Evolutionary conservation across 768 basidiomycete species (phyloP).

Genomic region (Royoungia palumana): DNA sequence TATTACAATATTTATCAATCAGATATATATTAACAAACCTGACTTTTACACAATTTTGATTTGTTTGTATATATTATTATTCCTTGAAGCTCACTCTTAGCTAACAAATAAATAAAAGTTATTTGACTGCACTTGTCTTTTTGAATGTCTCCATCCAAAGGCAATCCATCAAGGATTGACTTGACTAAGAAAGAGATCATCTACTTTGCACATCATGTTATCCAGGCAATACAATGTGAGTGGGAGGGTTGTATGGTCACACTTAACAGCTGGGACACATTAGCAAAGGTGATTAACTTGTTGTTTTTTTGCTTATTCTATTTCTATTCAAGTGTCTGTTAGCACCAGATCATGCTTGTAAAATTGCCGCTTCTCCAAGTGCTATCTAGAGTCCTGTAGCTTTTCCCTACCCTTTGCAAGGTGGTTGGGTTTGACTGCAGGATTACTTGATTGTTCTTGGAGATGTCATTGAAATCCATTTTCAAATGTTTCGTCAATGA

Average conservation of each 20-base stretch:
- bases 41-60: background rate
- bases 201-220: conserved; percentile 21
- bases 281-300: conserved; percentile 28
- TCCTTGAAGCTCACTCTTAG: background rate
- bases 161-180: conserved; percentile 13
- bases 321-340: conserved; percentile 3
- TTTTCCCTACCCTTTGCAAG: conserved; percentile 4
- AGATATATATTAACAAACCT: too few relatives aligned
- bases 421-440: conserved; percentile 17
- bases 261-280: conserved; percentile 29
- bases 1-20: too few relatives aligned
- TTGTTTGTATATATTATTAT: conserved; percentile 15
- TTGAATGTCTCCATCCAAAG: conserved; percentile 10
- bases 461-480: background rate
- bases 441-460: conserved; percentile 20
- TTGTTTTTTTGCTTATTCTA: conserved; percentile 1
- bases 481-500: background rate
- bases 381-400: conserved; percentile 14
- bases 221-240: conserved; percentile 28
- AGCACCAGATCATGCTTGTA: background rate
- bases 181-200: conserved; percentile 22
- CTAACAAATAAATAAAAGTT: background rate
- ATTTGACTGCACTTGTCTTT: background rate
- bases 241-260: conserved; percentile 26
- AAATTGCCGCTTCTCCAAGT: conserved; percentile 1